phyloP scores from a whole-genome alignment of 768 basidiomycete species.

The Suillus brevipes region DNA sequence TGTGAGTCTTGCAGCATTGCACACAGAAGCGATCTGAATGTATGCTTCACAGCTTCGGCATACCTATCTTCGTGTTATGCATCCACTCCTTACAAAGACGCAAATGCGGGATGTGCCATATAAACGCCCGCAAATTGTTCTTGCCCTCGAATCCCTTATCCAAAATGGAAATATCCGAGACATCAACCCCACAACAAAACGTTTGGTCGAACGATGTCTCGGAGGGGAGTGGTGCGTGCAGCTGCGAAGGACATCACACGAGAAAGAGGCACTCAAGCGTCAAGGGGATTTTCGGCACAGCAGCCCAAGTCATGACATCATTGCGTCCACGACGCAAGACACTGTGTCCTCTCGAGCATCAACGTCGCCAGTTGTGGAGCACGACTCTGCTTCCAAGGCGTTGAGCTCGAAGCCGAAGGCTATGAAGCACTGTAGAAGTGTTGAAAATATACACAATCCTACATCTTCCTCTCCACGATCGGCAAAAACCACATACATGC shows the following conservation, averaged over 20 bases:
- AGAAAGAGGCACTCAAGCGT: conserved; percentile 27
- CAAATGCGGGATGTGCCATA: conserved; percentile 85
- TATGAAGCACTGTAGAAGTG: conserved; percentile 66
- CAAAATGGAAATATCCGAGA: conserved; percentile 77
- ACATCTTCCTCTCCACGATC: conserved; percentile 31
- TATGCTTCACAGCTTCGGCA: conserved; percentile 66
- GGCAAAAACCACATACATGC: conserved; percentile 38
- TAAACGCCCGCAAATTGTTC: conserved; percentile 88
- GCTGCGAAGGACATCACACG: conserved; percentile 44
- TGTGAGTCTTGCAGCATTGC: conserved; percentile 46
- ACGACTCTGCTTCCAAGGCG: conserved; percentile 19
- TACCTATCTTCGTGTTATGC: conserved; percentile 94
- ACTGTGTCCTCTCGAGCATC: conserved; percentile 19
- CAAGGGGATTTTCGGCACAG: conserved; percentile 33
- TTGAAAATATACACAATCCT: conserved; percentile 50
- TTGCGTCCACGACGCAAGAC: conserved; percentile 40
- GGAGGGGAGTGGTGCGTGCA: conserved; percentile 84
- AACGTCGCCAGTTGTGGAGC: conserved; percentile 17
- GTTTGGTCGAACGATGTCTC: conserved; percentile 91
- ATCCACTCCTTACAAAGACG: conserved; percentile 92
- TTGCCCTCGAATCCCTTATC: conserved; percentile 75
- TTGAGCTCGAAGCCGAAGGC: conserved; percentile 39
- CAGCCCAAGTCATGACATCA: conserved; percentile 46
- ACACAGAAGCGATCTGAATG: background rate
- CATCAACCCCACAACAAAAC: conserved; percentile 81